Conservation (phyloP, 352 stramenopile genomes). For the Thalassiosira livingstoniorum region DNA sequence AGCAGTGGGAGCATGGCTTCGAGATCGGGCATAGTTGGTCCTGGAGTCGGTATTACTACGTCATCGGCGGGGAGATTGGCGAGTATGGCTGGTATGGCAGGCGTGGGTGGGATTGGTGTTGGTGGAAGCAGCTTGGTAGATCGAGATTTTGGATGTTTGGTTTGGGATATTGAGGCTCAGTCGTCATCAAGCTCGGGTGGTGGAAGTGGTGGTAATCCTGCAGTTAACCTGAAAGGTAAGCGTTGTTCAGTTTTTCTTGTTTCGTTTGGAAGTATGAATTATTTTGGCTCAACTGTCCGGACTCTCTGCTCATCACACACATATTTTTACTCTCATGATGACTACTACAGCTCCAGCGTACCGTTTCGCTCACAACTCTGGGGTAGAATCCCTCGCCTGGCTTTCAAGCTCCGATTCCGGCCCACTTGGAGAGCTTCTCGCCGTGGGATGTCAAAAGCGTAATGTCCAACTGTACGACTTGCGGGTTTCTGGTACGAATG, state of each 20-base stretch:
- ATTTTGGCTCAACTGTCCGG: neutral
- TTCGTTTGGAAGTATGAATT: neutral
- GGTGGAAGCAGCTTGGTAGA: constrained; percentile 13
- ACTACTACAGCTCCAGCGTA: constrained; percentile 40
- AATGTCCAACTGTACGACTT: constrained; percentile 78
- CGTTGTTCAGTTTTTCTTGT: too few relatives aligned
- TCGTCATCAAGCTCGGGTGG: constrained; percentile 17
- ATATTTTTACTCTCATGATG: neutral
- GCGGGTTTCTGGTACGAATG: constrained; percentile 60
- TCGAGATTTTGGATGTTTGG: constrained; percentile 74
- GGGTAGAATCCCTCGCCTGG: constrained; percentile 78
- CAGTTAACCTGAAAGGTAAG: too few relatives aligned
- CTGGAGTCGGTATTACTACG: constrained; percentile 1
- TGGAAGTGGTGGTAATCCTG: neutral
- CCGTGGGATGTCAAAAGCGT: constrained; percentile 65
- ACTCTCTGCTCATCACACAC: neutral
- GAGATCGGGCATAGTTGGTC: neutral
- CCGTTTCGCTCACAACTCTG: constrained; percentile 64
- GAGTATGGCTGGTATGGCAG: neutral
- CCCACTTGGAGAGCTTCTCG: constrained; percentile 78
- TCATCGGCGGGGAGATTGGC: neutral
- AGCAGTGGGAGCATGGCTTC: neutral
- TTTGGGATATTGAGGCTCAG: constrained; percentile 78
- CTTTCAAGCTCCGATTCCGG: too few relatives aligned
- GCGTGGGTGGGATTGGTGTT: neutral